These are phyloP conservation scores for Pichia eremophila DNA, from an alignment of 805 yeast species.

Conservation along the genomic window DNA sequence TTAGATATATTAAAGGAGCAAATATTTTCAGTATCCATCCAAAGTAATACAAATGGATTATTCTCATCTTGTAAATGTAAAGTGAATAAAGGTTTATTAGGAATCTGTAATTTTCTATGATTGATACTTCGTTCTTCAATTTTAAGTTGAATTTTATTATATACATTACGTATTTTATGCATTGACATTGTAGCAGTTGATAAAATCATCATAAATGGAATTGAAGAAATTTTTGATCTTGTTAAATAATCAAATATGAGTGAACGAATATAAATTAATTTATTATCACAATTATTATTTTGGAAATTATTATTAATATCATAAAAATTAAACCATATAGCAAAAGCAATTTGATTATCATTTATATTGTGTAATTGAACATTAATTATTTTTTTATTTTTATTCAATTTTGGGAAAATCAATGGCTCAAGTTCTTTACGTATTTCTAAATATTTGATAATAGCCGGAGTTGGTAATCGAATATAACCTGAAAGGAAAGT, in stretches of 20 bases:
- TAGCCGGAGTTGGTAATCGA: not conserved
- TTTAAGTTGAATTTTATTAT: not conserved
- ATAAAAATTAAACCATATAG: slow-evolving; percentile 1
- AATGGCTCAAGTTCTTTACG: not conserved
- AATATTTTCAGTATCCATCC: slow-evolving; percentile 13
- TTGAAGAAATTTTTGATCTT: not conserved
- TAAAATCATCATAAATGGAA: slow-evolving; percentile 2
- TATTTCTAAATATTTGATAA: not conserved
- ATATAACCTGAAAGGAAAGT: not conserved
- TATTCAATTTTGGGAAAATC: not conserved
- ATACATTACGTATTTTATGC: not conserved
- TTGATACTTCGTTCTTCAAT: not conserved
- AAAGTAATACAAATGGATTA: slow-evolving; percentile 9
- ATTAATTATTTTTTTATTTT: not conserved
- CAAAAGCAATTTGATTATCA: not conserved
- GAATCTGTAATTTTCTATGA: not conserved
- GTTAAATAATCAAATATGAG: not conserved
- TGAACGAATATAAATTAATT: not conserved
- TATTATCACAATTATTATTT: not conserved
- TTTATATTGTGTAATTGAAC: not conserved
- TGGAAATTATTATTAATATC: not conserved
- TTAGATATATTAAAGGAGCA: slow-evolving; percentile 10
- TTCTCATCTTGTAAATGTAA: slow-evolving; percentile 11
- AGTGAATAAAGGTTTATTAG: slow-evolving; percentile 2
- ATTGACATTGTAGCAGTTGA: not conserved